Base-by-base conservation (phyloP, 2,329 filamentous ascomycete species). In the Bipolaris sorokiniana region DNA sequence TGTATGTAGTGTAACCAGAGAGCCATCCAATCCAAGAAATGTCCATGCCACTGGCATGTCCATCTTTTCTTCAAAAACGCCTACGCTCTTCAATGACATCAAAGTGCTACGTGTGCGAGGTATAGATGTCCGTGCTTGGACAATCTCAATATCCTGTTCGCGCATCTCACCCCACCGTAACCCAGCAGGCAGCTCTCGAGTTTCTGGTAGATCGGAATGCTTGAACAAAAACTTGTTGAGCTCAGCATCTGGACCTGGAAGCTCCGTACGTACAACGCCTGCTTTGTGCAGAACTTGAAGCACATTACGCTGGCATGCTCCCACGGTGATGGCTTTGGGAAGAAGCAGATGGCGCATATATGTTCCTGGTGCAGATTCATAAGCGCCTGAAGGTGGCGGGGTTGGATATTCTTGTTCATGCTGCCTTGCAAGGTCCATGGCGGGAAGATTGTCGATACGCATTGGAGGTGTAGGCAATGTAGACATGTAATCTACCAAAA, bases 11-110 rank as follows among this genome's bases (percentile, higher is more conserved):
- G 83, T 84, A 10, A 81, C 83, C 15, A 89, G 70, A n/a, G 84
- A 86, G 0, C 83, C 87, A 66, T 90, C 88, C 2, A 83, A 76
- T 0, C 85, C 86, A 75, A 79, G 65, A 51, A 91, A 89, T 0
- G 82, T 84, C 89, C 89, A 91, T 0, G 87, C 85, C 5, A 90
- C 76, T 0, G 83, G 80, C 1, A 76, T 81, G 1, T 78, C 80
- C 71, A 68, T 56, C 76, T 65, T 23, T 84, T 70, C 11, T 76
- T 82, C 60, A 54, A 70, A 80, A 72, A 67, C 76, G 79, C 69
- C 71, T n/a, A 75, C 65, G 22, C 68, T 75, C 7, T 77, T 76
- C 48, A 81, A 51, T 28, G 73, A 69, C 38, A 77, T 62, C 50
- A 82, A 59, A 10, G 80, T 82, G 11, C 68, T 65, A 75, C 84